Evolutionary conservation across 2,329 filamentous ascomycete species (phyloP), one percentile per base, ranked within the genome.

Genomic region (Pseudogymnoascus verrucosus): DNA sequence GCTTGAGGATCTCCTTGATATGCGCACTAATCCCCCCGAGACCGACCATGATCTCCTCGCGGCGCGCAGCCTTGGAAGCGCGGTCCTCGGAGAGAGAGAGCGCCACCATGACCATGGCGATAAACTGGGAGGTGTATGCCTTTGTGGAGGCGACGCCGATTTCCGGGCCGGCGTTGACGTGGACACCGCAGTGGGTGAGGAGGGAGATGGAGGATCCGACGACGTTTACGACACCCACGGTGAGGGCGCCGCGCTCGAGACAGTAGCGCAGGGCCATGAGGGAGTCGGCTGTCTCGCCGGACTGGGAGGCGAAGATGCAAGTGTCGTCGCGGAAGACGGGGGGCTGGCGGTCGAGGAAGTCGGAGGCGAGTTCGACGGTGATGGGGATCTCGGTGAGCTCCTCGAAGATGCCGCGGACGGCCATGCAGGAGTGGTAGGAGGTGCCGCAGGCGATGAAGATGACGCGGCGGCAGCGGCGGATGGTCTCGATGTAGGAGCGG

Each of bases 71-170:
- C 86, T 99, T 99, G 70, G 92, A 97, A 44, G 93, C 91, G 71
- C 95, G 91, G 78, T 99, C 95, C 80, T 99, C 95, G 73, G 91
- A 95, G 64, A 99, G 85, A 31, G 93, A 97, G 68, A 99, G 83
- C 5, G 95, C 95, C 73, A 99, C 98, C 95, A 99, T 99, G 79
- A 98, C 90, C 92, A 99, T 97, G 76, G 95, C 96, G 74, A 99
- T 91, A 78, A 98, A 99, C 77, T 99, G 95, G 57, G 95, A 98
- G 12, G 95, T 99, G 81, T 99, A 99, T 40, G 95, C 95, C 84
- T 99, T 99, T 78, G 95, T 99, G 57, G 93, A 98, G 65, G 95
- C 95, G 69, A 99, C 95, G 87, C 95, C 95, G 68, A 99, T 98
- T 78, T 99, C 95, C 62, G 95, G 95, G 64, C 95, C 95, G 70